Evolutionary conservation across 2,329 filamentous ascomycete species (phyloP), one percentile per base, ranked within the genome.

Genomic region (Aureobasidium sp.): DNA sequence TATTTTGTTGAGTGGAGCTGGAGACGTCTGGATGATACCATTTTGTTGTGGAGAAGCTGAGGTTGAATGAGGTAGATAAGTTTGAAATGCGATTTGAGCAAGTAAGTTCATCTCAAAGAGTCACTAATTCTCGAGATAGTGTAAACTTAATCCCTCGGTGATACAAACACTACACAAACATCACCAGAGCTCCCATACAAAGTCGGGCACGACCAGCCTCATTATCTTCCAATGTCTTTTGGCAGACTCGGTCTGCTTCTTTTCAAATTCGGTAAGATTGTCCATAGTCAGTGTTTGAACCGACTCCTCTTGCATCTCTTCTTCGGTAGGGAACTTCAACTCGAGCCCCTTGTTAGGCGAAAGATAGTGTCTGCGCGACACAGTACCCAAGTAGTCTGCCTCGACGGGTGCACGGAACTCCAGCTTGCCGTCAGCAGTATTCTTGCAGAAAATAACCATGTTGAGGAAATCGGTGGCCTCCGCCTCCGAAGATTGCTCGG

Each of bases 171-270:
- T n/a, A n/a, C 5, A n/a, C 6, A 44, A 4, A 37, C 42, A 59
- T 82, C 74, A 96, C 90, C 91, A 97, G 69, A 85, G 83, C 77
- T 96, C 88, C 94, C 94, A 99, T 30, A 97, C 83, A 13, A 77
- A 77, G 62, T 79, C 79, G 1, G 92, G 91, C 65, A 97, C 67
- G 3, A 97, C 91, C 0, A 78, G 84, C 70, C 94, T 84, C 91
- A 99, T 99, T 50, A 99, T 87, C 47, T 77, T 78, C 94, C 94
- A 99, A 76, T 99, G 94, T 10, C 89, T 89, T 58, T 89, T 71
- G 0, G 92, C 92, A 68, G 89, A 90, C 69, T 84, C 79, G 69
- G 85, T 81, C 71, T 96, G 91, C 79, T 84, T 90, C 71, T 82
- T 81, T 61, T 82, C 81, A 69, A 97, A 78, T 68, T 84, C 81